Base-by-base conservation (phyloP, 345 rosid species). In the Boechera divaricarpa region DNA sequence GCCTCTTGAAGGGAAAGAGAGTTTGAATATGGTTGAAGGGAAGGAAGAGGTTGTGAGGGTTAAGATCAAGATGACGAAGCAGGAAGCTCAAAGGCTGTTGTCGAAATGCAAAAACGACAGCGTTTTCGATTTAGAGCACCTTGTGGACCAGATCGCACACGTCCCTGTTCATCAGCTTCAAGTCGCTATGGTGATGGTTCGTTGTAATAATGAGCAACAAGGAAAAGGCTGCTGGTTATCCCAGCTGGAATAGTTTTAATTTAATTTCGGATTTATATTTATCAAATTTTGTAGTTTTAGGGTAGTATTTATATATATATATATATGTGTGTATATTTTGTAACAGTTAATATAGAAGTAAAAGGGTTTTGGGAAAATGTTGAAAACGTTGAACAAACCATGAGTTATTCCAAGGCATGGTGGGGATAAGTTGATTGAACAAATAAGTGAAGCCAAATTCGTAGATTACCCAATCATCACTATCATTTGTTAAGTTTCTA, bases 1-100 rank as follows among this genome's bases (percentile, higher is more conserved):
- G 64, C 39, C 71, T 44, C 67, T 67, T 54, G 78, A 35, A 32
- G 55, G 53, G 36, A 55, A 57, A 77, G 76, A 65, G 36, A n/a
- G 58, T 33, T 70, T 9, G 32, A 15, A 31, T 1, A 77, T 16
- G 7, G 76, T 6, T 12, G 53, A 41, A 29, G 62, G 65, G n/a
- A 52, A 76, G 24, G 72, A 79, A 10, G 54, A 42, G 11, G 75
- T 72, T 63, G 59, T 83, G 28, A 83, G 91, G 74, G 84, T 90
- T 31, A 88, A 85, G 84, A 80, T 90, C 69, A 83, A 35, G 89
- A 88, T 90, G 96, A 88, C 91, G 7, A 86, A 79, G 73, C 38
- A 68, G 18, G 90, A 87, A 76, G 96, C 93, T 4, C 76, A 77
- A 33, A 81, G 86, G 4, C 45, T 88, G n/a, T 21, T 88, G 38